Evolutionary conservation across 164 flowering plant species (phyloP).

Genomic region (Aristolochia fimbriata): DNA sequence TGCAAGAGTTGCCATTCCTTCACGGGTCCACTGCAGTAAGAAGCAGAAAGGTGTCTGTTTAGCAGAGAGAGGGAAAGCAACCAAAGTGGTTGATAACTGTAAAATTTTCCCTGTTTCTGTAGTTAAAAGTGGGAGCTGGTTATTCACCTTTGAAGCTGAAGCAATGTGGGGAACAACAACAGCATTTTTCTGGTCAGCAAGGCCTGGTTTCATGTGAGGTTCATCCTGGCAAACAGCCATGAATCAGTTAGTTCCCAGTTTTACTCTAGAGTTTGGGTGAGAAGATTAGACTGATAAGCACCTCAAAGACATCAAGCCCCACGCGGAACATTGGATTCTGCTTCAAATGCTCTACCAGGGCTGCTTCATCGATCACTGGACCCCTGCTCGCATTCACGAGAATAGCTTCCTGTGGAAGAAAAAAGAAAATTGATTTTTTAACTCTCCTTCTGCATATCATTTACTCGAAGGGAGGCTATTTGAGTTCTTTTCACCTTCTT

Average conservation of each 20-base stretch:
- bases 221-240: constrained; percentile 53
- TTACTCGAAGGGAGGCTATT: background rate
- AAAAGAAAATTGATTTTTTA: background rate
- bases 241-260: constrained; percentile 2
- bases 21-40: constrained; percentile 84
- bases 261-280: background rate
- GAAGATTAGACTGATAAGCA: constrained; percentile 8
- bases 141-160: constrained; percentile 89
- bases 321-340: constrained; percentile 95
- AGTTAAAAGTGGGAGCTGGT: too few species aligned
- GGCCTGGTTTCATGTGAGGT: constrained; percentile 97
- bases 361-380: constrained; percentile 91
- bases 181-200: constrained; percentile 87
- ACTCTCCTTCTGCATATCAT: background rate
- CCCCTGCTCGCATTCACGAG: constrained; percentile 94
- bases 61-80: background rate
- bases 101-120: background rate
- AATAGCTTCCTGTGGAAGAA: constrained; percentile 61
- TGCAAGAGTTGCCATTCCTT: constrained; percentile 98
- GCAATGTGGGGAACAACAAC: constrained; percentile 93
- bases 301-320: constrained; percentile 99
- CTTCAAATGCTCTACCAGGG: constrained; percentile 85
- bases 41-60: background rate
- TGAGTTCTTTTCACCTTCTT: constrained; percentile 51
- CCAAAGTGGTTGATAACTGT: background rate